Evolutionary conservation across 495 filamentous ascomycete species (phyloP), one percentile per base, ranked within the genome.

Genomic region (Aspergillus cristatus): DNA sequence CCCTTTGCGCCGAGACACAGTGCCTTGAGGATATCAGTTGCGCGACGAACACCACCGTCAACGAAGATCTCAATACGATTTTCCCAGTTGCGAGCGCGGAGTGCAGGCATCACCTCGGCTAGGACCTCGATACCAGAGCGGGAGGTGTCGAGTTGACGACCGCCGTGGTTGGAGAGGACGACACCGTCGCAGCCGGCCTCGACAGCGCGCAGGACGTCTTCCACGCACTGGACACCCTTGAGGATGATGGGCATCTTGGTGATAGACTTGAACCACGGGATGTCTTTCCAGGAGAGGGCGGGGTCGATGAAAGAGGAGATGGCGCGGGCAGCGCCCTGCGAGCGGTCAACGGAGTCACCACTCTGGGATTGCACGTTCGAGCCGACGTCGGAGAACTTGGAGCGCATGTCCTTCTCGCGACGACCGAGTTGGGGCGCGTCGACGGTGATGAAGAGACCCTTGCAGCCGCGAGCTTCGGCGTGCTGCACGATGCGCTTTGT

Each of bases 261-360:
- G 55, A 97, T 85, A 38, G 72, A 77, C 41, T 75, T 67, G 71
- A 98, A 97, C 86, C 87, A 97, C 20, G 88, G 84, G 43, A 97
- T 86, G 57, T 97, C 93, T 45, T 82, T 82, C 91, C 91, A 98
- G 37, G 74, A 81, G 7, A 98, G 76, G 3, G 66, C 60, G 1
- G 91, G 93, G 66, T 97, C 91, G 65, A 98, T 97, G 67, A 97
- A 99, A 28, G 77, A 84, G 24, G 85, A 93, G 49, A 97, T 99
- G 37, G 82, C 82, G 41, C 89, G 77, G 1, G 91, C 91, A 12
- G 88, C 93, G 18, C 91, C 91, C 65, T 97, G 89, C 3, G 78
- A 84, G 16, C 78, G 81, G 58, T 99, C 86, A 18, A 91, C 82
- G 16, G 60, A 48, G 41, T 78, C 63, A 24, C 81, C 79, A 28